A percentile compares a stretch with the other conserved stretches of the same genome.
Conservation (phyloP, 257 asterid species). For the Solanum sparsipilum region DNA sequence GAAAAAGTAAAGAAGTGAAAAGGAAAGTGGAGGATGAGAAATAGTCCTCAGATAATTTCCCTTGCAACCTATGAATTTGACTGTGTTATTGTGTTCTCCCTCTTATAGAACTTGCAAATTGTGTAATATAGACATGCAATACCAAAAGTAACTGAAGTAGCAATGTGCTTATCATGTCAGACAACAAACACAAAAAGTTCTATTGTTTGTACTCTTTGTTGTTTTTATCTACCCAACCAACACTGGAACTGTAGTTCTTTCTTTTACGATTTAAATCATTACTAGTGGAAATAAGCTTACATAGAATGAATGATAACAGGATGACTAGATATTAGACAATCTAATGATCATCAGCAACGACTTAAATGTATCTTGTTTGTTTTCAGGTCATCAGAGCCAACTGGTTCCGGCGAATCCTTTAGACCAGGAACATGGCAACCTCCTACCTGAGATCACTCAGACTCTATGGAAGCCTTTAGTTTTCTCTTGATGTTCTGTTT, state of each 20-base stretch:
- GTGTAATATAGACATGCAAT: neutral
- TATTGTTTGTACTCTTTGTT: neutral
- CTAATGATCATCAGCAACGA: neutral
- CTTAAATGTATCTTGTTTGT: neutral
- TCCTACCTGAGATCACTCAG: conserved; percentile 34
- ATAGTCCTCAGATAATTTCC: neutral
- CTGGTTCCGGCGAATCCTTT: conserved; percentile 76
- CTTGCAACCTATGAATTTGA: neutral
- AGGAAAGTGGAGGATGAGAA: neutral
- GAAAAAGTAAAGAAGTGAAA: neutral
- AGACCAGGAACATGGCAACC: conserved; percentile 98
- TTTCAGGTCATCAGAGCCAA: conserved; percentile 77
- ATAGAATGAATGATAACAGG: neutral
- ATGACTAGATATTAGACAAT: neutral
- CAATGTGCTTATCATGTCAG: conserved; percentile 17
- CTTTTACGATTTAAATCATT: neutral
- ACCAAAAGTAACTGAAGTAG: conserved; percentile 15
- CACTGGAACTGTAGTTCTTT: neutral
- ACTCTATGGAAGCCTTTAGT: neutral
- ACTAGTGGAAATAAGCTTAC: neutral
- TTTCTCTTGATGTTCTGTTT: neutral
- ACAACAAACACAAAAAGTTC: conserved; percentile 35
- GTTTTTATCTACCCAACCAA: neutral
- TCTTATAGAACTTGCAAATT: neutral
- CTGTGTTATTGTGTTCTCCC: neutral